Evolutionary conservation across 2,329 filamentous ascomycete species (phyloP), one percentile per base, ranked within the genome.

Genomic region (Fusarium floridanum): DNA sequence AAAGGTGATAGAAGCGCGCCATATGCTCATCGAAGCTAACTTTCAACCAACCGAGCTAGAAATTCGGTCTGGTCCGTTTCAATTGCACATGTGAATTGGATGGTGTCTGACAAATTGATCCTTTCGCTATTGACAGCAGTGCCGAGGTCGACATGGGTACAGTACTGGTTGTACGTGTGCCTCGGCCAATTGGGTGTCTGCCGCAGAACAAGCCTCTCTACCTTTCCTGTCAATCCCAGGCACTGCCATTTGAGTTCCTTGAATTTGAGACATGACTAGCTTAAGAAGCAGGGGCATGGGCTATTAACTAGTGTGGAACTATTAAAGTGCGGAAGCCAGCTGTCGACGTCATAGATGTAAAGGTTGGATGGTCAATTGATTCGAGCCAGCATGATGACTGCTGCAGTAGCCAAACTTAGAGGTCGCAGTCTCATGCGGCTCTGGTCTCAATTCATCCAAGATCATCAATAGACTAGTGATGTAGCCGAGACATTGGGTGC

Each of bases 161-260:
- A 29, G 14, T 29, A 7, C 24, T 45, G 43, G 45, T 29, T 48
- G 20, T 27, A 27, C 2, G 17, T 10, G 10, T 9, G 10, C 17
- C 27, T 55, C 50, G 17, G 50, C 50, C 27, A 55, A 55, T 55
- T 32, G 50, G 50, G n/a, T 9, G 27, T 34, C 27, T 55, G 50
- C 50, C 50, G 50, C 12, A 14, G 12, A 55, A 55, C 27, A 32
- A 32, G 27, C 48, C 48, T 53, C 48, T 32, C 17, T 20, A 29
- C 48, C 48, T 63, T 48, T 57, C 39, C 24, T n/a, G 53, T 48
- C 60, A 72, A 43, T 64, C 43, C 59, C 65, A 74, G 72, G 68
- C 20, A 72, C 72, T 72, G 59, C 65, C 64, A 59, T 75, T 68
- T 16, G 17, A 55, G 48, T 70, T 73, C 61, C 69, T 67, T 75